phyloP scores from a whole-genome alignment of 2,329 filamentous ascomycete genomes.

The Apiospora marii region DNA sequence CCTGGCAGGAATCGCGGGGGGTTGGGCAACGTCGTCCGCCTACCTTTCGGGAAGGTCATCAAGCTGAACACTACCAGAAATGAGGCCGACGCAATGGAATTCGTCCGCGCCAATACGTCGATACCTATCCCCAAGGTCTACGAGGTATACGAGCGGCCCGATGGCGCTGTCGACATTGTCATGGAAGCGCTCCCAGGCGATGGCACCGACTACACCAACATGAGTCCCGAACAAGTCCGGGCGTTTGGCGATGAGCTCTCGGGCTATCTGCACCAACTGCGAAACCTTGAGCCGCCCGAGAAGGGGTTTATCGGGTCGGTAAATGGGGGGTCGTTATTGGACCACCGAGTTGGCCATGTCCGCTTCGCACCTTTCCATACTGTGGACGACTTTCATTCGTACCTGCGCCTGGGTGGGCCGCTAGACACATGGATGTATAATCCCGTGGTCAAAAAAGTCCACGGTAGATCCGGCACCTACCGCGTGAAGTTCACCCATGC shows the following conservation, averaged over 20 bases:
- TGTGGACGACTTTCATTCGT: conserved; percentile 26
- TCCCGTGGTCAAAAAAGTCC: conserved; percentile 9
- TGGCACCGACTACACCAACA: background rate
- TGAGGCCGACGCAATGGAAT: background rate
- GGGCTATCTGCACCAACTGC: background rate
- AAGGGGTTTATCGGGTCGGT: background rate
- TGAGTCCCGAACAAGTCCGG: background rate
- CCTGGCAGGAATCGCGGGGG: background rate
- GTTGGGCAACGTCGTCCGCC: background rate
- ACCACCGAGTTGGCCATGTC: background rate
- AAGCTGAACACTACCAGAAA: background rate
- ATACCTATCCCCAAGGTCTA: conserved; percentile 9
- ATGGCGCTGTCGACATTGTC: conserved; percentile 14
- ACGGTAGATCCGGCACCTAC: background rate
- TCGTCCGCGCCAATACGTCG: conserved; percentile 15
- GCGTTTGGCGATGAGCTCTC: background rate
- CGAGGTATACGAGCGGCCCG: conserved; percentile 4
- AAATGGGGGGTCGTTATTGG: background rate
- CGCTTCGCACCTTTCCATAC: conserved; percentile 22
- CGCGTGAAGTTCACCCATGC: conserved; percentile 49
- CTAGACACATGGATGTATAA: conserved; percentile 19
- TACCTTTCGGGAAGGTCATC: background rate
- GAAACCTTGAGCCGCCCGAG: background rate
- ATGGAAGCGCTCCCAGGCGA: conserved; percentile 7
- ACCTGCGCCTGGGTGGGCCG: background rate